Percentiles rank a stretch among this genome's conserved stretches.
Evolutionary conservation across 495 filamentous ascomycete species (phyloP).

Genomic region (Xylaria flabelliformis): DNA sequence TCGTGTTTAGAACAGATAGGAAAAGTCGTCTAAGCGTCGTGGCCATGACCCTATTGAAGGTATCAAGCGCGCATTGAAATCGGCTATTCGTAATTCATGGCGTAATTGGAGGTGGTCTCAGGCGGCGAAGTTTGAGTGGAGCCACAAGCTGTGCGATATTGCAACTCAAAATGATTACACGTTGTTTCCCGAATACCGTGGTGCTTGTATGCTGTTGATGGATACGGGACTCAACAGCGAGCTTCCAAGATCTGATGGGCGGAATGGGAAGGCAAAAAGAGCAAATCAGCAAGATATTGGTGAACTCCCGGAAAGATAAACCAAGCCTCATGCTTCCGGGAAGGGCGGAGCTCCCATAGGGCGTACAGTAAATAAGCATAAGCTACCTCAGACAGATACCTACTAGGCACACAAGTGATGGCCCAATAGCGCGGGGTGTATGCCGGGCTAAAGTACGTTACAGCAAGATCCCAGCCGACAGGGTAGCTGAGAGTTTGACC

Average conservation of each 20-base stretch:
- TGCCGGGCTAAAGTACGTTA: conserved; percentile 12
- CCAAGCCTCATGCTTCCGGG: conserved; percentile 11
- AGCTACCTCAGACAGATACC: conserved; percentile 20
- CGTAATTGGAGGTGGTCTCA: background rate
- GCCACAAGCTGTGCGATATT: conserved; percentile 2
- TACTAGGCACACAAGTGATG: conserved; percentile 25
- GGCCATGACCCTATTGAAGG: conserved; percentile 11
- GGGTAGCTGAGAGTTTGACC: background rate
- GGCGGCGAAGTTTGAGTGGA: background rate
- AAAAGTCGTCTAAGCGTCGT: conserved; percentile 3
- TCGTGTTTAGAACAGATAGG: conserved; percentile 1
- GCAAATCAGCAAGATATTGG: background rate
- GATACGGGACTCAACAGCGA: background rate
- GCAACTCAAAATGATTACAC: background rate
- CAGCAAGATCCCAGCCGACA: conserved; percentile 5
- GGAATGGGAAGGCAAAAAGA: background rate
- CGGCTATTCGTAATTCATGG: conserved; percentile 11
- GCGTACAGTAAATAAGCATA: conserved; percentile 32
- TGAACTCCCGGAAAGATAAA: background rate
- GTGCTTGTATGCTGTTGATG: background rate
- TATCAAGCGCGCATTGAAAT: conserved; percentile 8
- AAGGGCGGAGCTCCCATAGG: conserved; percentile 16
- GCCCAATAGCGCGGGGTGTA: conserved; percentile 33
- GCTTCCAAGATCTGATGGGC: background rate
- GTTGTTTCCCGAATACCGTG: background rate